phyloP scores from a whole-genome alignment of 2,329 filamentous ascomycete genomes.

The Didymella segeticola region DNA sequence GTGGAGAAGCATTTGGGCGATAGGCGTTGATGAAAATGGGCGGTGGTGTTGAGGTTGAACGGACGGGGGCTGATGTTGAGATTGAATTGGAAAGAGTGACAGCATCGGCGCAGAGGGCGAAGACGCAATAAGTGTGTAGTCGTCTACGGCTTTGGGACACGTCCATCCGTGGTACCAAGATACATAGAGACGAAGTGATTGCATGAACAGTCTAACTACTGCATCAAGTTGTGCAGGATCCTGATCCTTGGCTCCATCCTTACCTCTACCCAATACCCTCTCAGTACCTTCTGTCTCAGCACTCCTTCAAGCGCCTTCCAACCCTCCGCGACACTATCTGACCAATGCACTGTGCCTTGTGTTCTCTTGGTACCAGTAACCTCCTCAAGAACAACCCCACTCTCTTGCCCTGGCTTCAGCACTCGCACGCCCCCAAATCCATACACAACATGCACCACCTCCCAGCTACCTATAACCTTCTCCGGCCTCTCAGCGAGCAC shows the following conservation, averaged over 20 bases:
- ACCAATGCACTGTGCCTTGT: slow-evolving; percentile 24
- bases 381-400: slow-evolving; percentile 23
- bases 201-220: not conserved
- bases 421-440: slow-evolving; percentile 60
- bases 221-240: slow-evolving; percentile 53
- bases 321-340: slow-evolving; percentile 22
- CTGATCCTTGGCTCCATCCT: slow-evolving; percentile 61
- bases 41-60: not conserved
- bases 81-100: not conserved
- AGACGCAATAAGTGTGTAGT: not conserved
- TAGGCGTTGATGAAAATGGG: not conserved
- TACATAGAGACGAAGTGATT: not conserved
- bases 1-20: not conserved
- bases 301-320: slow-evolving; percentile 44
- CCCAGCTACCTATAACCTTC: slow-evolving; percentile 60
- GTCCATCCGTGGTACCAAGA: not conserved
- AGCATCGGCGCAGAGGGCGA: not conserved
- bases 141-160: not conserved
- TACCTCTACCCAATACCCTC: slow-evolving; percentile 63
- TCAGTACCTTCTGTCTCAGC: slow-evolving; percentile 45
- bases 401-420: slow-evolving; percentile 52
- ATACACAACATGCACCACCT: slow-evolving; percentile 57
- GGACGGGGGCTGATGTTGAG: not conserved
- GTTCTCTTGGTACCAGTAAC: slow-evolving; percentile 24
- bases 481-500: slow-evolving; percentile 61